Base-by-base conservation (phyloP, 345 rosid genomes). In the Schrenkiella parvula region DNA sequence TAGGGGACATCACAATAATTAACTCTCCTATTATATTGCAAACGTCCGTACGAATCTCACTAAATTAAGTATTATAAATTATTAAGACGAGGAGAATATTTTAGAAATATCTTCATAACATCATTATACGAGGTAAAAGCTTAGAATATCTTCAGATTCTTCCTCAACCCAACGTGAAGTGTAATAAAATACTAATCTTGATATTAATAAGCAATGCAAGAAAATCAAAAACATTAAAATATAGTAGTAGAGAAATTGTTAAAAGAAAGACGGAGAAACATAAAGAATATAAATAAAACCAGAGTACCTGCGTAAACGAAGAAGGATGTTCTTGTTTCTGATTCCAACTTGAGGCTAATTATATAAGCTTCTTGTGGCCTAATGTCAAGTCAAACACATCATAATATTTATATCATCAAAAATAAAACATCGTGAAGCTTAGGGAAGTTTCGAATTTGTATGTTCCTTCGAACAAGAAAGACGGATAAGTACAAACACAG, bases 261-360 rank as follows among this genome's bases (percentile, higher is more conserved):
- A 66, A 37, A 44, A 28, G 25, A 66, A 25, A 22, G 34, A 65
- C 6, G 11, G 22, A 66, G n/a, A 52, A 37, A 6, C 13, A 47
- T 2, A 50, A 32, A 47, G 8, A 64, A 21, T 4, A 1, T 12
- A 62, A 43, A 15, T 2, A 4, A 22, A 65, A 34, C 10, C 18
- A 52, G 38, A 56, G 26, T 22, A 69, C 66, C 73, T 71, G 10
- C 12, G 58, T 37, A 70, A 8, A 59, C 25, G 60, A 60, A 60
- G 22, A 50, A 61, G 32, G 60, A 60, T 47, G 31, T 17, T 38
- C 60, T 60, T 47, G 57, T 58, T 34, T 23, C 58, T 70, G 38
- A 47, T 59, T 70, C 41, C 59, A 48, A 3, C n/a, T 11, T 26
- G 26, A 35, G 19, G 21, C 21, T 35, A 31, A 0, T 59, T 18